A percentile compares a stretch with the other conserved stretches of the same genome.
Conservation (phyloP, 176 grass and related monocot species). For the Oryza australiensis region DNA sequence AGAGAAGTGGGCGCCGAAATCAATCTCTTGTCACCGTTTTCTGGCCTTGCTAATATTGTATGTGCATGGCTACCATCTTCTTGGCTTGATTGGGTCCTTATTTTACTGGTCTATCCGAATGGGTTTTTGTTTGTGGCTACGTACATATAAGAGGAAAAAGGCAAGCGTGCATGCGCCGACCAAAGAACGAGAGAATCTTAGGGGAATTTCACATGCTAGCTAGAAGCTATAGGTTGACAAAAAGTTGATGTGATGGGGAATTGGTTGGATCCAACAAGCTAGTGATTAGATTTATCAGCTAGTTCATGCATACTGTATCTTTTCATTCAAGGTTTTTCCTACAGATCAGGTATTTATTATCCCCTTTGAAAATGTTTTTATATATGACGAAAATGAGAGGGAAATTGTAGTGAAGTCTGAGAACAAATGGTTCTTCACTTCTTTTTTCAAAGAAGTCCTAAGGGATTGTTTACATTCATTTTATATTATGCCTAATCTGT, state of each 20-base stretch:
- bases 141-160: not conserved
- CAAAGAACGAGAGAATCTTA: constrained; percentile 30
- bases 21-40: not conserved
- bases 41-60: not conserved
- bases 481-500: not conserved
- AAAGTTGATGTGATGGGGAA: not conserved
- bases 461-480: not conserved
- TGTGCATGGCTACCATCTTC: not conserved
- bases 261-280: not conserved
- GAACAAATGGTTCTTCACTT: too few relatives aligned
- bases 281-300: not conserved
- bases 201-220: constrained; percentile 23
- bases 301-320: not conserved
- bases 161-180: constrained; percentile 17
- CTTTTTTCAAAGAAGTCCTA: not conserved
- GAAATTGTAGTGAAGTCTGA: too few relatives aligned
- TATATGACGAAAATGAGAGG: too few relatives aligned
- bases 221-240: not conserved
- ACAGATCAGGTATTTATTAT: not conserved
- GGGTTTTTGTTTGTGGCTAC: not conserved
- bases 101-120: not conserved
- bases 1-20: not conserved
- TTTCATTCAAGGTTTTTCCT: not conserved
- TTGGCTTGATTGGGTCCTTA: not conserved
- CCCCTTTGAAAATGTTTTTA: not conserved